Evolutionary conservation across 768 basidiomycete genomes (phyloP), one percentile per base, ranked within the genome.

Genomic region (Exidia glandulosa): DNA sequence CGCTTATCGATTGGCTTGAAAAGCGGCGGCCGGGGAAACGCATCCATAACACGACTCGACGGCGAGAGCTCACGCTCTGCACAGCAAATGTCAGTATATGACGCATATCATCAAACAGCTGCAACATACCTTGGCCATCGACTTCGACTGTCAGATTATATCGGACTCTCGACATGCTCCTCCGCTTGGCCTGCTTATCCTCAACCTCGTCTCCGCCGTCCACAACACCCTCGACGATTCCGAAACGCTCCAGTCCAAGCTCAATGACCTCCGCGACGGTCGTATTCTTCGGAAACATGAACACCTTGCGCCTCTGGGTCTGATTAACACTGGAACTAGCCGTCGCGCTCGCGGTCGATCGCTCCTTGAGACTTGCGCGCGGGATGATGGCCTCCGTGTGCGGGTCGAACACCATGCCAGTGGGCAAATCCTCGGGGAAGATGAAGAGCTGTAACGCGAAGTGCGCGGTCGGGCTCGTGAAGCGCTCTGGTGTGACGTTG

Each of bases 131-230:
- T 70, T 84, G 79, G 31, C 84, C 84, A 45, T 77, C 76, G 10
- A 69, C 61, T 63, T 80, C 75, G 27, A 86, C 80, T 12, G 79
- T 76, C 59, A 99, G 74, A n/a, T 82, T 82, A 70, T 98, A 98
- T 59, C 92, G 79, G 34, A 97, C 89, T 60, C 90, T 79, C 9
- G 81, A 72, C 6, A 81, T 77, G 68, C 91, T 95, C 63, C 86
- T 79, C 61, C 94, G 77, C 73, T 93, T 92, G 6, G 81, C 78
- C 33, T 85, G 76, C 69, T 95, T 94, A 69, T 97, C 95, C 72
- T 99, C 96, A 1, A 99, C 82, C 67, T 97, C 95, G 70, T 99
- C 96, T 1, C 96, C 96, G 2, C 96, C 96, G 70, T 97, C 94
- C 2, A 98, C 95, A 2, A 99, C 93, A n/a, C 94, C 96, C 37